Evolutionary conservation across 1,284 basidiomycete genomes (phyloP), one percentile per base, ranked within the genome.

Genomic region (Peniophora sp.): DNA sequence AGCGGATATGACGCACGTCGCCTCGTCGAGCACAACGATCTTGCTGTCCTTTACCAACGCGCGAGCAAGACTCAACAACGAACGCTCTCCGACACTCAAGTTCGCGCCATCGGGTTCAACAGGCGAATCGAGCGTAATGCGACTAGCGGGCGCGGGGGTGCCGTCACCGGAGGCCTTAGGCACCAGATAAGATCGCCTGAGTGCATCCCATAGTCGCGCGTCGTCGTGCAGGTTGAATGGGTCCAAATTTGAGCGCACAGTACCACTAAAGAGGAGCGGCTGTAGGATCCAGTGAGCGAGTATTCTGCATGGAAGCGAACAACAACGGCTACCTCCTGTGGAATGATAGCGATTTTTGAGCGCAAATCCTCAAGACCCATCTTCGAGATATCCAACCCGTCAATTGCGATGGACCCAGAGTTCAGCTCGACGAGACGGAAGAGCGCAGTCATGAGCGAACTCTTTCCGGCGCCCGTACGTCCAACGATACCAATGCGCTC

Each of bases 401-500:
- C 86, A 50, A 88, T 74, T 2, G 65, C 59, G 47, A 89, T 85
- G 3, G 76, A 77, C 10, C 87, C 87, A 12, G 78, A 77, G 2
- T 75, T 65, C 14, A 88, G 67, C 58, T 89, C 87, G 9, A 87
- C 64, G 52, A 67, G 64, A 14, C 65, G 61, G 61, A 66, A 72
- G 48, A 68, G 55, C 57, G 78, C 71, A 41, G 68, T 59, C 67
- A 74, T 72, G 47, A 88, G 76, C 0, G 83, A 83, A 22, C 83
- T 85, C 62, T 89, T 88, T 35, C 86, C 85, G 1, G 85, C 85
- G n/a, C 85, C 85, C 22, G 85, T 88, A 23, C 83, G 70, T 53
- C 86, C 86, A 48, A 93, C 88, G 47, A 92, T 86, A 53, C 91
- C 91, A 58, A 96, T 86, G 72, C 95, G 95, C 66, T 96, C 92